These are phyloP conservation scores for Psidium guajava DNA, from an alignment of 345 rosid species.

Conservation along the genomic window DNA sequence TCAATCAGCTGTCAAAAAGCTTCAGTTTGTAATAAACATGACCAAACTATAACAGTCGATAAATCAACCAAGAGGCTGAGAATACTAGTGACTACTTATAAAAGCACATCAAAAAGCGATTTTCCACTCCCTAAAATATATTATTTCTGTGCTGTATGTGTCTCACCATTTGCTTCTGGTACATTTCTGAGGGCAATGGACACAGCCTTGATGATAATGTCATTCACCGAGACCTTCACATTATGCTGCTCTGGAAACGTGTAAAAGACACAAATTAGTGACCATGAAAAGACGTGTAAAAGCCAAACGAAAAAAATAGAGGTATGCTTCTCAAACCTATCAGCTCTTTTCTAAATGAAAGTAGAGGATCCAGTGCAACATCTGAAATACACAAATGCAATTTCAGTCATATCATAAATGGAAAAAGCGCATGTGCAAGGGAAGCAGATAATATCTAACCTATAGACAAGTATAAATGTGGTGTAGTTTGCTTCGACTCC, in stretches of 20 bases:
- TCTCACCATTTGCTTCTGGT: conserved; percentile 87
- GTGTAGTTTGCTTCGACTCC: conserved; percentile 91
- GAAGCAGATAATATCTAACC: conserved; percentile 24
- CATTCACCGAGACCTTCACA: conserved; percentile 89
- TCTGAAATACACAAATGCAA: conserved; percentile 34
- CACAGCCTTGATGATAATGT: conserved; percentile 89
- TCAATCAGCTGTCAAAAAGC: background rate
- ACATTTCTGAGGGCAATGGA: conserved; percentile 77
- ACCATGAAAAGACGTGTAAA: conserved; percentile 9
- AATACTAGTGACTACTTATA: background rate
- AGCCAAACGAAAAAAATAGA: background rate
- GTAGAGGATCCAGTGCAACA: conserved; percentile 90
- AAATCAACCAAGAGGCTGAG: background rate
- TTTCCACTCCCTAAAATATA: background rate
- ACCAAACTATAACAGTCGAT: background rate
- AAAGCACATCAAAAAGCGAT: background rate
- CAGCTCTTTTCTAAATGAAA: conserved; percentile 82
- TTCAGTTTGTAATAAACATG: background rate
- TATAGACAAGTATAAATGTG: conserved; percentile 82
- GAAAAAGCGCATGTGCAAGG: conserved; percentile 1
- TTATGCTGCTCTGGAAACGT: conserved; percentile 60
- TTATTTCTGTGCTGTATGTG: background rate
- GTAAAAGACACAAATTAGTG: conserved; percentile 12
- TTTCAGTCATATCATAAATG: background rate
- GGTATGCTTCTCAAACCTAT: conserved; percentile 41